phyloP scores from a whole-genome alignment of 148 eudicot species.

The Oxyria digyna region DNA sequence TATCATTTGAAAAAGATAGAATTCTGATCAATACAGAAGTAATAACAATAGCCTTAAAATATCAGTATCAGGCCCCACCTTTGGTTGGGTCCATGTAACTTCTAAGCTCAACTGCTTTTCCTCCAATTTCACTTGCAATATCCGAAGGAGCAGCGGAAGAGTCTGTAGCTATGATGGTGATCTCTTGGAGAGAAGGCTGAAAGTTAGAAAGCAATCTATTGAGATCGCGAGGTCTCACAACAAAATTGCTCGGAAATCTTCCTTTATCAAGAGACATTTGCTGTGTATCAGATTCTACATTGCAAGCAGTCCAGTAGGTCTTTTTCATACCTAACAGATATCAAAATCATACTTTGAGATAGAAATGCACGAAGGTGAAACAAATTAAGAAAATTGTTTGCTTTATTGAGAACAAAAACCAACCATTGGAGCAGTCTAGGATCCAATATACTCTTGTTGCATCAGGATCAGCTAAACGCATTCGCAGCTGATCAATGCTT shows the following conservation, averaged over 20 bases:
- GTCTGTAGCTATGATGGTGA: constrained; percentile 83
- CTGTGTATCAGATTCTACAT: constrained; percentile 85
- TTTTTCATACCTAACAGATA: constrained; percentile 62
- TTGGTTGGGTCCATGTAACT: constrained; percentile 94
- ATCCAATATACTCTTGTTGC: constrained; percentile 84
- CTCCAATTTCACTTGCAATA: constrained; percentile 70
- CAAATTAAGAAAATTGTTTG: neutral
- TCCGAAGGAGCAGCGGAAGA: constrained; percentile 61
- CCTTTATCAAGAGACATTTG: constrained; percentile 75
- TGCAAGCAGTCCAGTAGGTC: constrained; percentile 85
- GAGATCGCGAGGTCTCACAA: constrained; percentile 94
- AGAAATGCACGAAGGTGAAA: neutral
- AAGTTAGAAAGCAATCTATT: constrained; percentile 82
- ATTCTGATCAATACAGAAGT: neutral
- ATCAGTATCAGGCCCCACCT: constrained; percentile 34
- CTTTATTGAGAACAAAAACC: neutral
- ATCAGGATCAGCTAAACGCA: constrained; percentile 49
- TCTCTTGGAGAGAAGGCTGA: constrained; percentile 96
- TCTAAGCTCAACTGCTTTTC: constrained; percentile 96
- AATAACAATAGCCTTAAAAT: neutral
- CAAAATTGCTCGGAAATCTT: constrained; percentile 71
- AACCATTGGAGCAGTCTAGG: constrained; percentile 72
- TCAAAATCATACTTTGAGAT: neutral
- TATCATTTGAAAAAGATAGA: constrained; percentile 21
- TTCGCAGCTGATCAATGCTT: constrained; percentile 57